Conservation (phyloP, 2,329 filamentous ascomycete species). For the Thermomyces lanuginosus region DNA sequence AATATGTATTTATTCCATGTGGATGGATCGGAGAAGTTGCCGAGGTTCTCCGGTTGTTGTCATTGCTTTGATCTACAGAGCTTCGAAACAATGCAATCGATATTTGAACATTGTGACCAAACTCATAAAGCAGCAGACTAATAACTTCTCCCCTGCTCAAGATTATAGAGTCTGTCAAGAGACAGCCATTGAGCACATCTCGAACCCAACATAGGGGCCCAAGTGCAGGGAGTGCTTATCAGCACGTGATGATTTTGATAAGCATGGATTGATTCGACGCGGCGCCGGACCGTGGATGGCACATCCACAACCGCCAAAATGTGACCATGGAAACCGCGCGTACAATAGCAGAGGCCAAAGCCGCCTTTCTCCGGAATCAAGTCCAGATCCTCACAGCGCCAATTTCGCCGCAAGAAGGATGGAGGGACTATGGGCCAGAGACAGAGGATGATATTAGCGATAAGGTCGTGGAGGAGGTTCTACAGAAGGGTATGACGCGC, state of each 20-base stretch:
- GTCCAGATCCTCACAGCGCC: constrained; percentile 36
- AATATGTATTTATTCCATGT: no score
- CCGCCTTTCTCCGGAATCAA: constrained; percentile 34
- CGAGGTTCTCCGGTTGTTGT: constrained; percentile 1
- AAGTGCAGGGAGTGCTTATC: constrained; percentile 1
- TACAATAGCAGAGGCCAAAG: constrained; percentile 36
- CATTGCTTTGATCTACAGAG: no score
- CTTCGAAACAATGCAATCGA: no score
- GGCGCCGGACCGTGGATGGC: constrained; percentile 1
- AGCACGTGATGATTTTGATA: constrained; percentile 1
- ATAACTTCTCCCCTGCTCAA: no score
- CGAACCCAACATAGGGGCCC: no score
- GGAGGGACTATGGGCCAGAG: constrained; percentile 28
- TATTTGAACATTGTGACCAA: no score
- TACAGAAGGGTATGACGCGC: constrained; percentile 31
- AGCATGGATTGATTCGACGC: constrained; percentile 6
- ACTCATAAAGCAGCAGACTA: no score
- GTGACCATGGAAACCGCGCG: constrained; percentile 22
- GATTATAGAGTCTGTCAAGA: no score
- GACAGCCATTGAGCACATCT: no score
- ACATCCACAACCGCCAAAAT: constrained; percentile 4
- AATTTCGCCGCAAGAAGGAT: constrained; percentile 32
- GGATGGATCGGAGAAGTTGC: no score
- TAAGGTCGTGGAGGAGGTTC: constrained; percentile 33
- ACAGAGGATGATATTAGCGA: constrained; percentile 31